Base-by-base conservation (phyloP, 2,329 filamentous ascomycete species). In the Amesomyces nigricolor region DNA sequence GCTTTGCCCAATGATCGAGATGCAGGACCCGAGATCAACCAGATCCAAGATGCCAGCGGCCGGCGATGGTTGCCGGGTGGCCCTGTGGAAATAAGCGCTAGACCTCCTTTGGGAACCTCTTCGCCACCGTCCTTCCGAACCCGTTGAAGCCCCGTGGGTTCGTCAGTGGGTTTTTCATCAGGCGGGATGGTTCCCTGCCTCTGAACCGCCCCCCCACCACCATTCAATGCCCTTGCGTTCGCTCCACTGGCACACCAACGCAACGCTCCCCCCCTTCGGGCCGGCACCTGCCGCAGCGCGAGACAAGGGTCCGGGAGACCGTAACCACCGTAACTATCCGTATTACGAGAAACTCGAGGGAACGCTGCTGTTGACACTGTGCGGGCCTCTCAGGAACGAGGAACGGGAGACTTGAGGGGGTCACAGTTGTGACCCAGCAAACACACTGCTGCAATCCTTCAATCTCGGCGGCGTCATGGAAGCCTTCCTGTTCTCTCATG, bases 21-120 rank as follows among this genome's bases (percentile, higher is more conserved):
- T 59, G 47, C 50, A 51, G 47, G 47, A 47, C 43, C 51, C 53
- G 43, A 56, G 57, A 57, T 59, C 57, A 57, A 32, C 54, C 14
- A 57, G 51, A 59, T 57, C 57, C 48, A 54, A 54, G 47, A 57
- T 57, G 42, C 29, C 51, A 22, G 35, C 22, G n/a, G 30, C 45
- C 46, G 29, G 45, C 40, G 29, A 37, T 37, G 32, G 32, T 39
- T 54, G 46, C 42, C 35, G 43, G 19, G 29, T 46, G 38, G 26
- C 29, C 16, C 39, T 26, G 14, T 30, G 22, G 5, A n/a, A 42
- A 51, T 57, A 57, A 59, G 54, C 57, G 48, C 57, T 59, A 54
- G 39, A 30, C 51, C 40, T 8, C 26, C 10, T 57, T 53, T 19
- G 42, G 57, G 39, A 50, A 52, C 32, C 45, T 38, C 26, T 35